Base-by-base conservation (phyloP, 768 basidiomycete species). In the Pleurotus cornucopiae region DNA sequence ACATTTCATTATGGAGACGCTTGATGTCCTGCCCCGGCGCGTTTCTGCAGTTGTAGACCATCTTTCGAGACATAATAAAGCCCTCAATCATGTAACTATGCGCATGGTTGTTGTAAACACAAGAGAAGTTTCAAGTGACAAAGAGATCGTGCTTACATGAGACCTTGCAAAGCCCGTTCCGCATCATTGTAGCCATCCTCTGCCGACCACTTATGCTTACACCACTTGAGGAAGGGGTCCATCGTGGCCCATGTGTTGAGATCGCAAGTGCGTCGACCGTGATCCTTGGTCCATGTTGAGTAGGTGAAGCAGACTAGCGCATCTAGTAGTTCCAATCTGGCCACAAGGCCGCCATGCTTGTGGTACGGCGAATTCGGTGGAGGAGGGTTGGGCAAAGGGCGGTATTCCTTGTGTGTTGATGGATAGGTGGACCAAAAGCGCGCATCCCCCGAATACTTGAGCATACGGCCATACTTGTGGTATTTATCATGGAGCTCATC, bases 221-320 rank as follows among this genome's bases (percentile, higher is more conserved):
- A 88, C 83, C 85, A 87, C 18, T 70, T 70, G n/a, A 91, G 72
- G 61, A 87, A 89, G 2, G 79, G 82, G 59, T 83, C 78, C 62
- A 86, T 85, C 9, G 85, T 88, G 11, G 71, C 66, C 89, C 89
- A 91, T 14, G 83, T 83, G 49, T 81, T 79, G 43, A 72, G 74
- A 63, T 75, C 76, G 67, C 88, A 89, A 5, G 69, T 63, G 56
- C 77, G 76, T 57, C 76, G 75, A 61, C 73, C 68, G 63, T 84
- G 82, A 58, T 91, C 89, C 63, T 80, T 85, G 69, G 81, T 84
- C 91, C 91, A 94, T 61, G 90, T 77, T 4, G 88, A 80, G 66
- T 91, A 94, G 3, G 88, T 83, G 71, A 93, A 94, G 71, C 87
- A 88, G 43, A 93, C 74, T 56, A 93, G 79, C 43, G 91, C 87